Base-by-base conservation (phyloP, 441 rosid genomes). In the Gossypium schwendimanii region DNA sequence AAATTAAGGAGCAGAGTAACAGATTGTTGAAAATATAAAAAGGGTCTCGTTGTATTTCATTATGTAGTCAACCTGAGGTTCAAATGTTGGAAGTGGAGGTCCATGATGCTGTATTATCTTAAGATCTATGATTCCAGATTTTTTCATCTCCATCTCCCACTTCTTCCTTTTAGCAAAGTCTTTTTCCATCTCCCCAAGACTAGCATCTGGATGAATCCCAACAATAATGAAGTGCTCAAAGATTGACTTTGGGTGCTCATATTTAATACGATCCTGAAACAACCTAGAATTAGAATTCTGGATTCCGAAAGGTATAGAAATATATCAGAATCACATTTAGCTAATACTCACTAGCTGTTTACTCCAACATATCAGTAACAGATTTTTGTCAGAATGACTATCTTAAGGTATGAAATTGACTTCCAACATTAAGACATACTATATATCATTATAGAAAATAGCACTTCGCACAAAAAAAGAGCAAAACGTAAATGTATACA, bases 171-270 rank as follows among this genome's bases (percentile, higher is more conserved):
- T 88, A 65, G 87, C 86, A 78, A 89, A 91, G 76, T 93, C 96
- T 74, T 91, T 93, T 84, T 95, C 98, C 77, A 90, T 93, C 14
- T 87, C 78, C 69, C 83, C 90, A 58, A 95, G 86, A 86, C 90
- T 83, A 47, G 97, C 80, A 77, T 88, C 88, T 23, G 97, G 97
- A 75, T 86, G 91, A 83, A 93, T 94, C 78, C 99, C 99, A 71
- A 80, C 90, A 57, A 95, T 80, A 79, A 93, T 80, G 71, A 95
- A 90, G 83, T 93, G 96, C 82, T 95, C 99, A 78, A 91, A 95
- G 18, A 95, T 84, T 50, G 94, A 80, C 23, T 84, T 85, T n/a
- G 99, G 94, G 75, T 89, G 93, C 92, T 83, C 84, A 53, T 79
- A 83, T 76, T 86, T 90, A 26, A 80, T 80, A 47, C 80, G 80